Base-by-base conservation (phyloP, 306 rosid genomes). In the Heteromeles arbutifolia region DNA sequence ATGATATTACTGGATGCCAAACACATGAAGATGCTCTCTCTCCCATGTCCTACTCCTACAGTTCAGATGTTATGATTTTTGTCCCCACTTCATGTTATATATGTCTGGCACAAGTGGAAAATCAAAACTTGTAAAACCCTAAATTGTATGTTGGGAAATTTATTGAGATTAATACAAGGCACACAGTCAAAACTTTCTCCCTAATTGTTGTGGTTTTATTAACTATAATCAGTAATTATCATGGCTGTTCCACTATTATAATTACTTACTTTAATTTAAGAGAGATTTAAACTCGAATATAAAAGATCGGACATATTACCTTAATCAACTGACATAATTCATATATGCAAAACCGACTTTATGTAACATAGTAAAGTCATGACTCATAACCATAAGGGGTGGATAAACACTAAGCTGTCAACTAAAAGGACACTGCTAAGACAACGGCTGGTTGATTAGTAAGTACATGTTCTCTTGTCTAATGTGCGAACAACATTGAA, bases 101-200 rank as follows among this genome's bases (percentile, higher is more conserved):
- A 43, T 74, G 76, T 74, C 50, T 41, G 65, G 64, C 87, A 69
- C 77, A 81, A 78, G 86, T 86, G 64, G 31, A 24, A 82, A 77
- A 78, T 64, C 85, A 90, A 84, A 86, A 86, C 86, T 82, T 90
- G 89, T 84, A 59, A 85, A 78, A 87, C 78, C 64, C 79, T 83
- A 77, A 44, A 48, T 77, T 71, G 18, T 50, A 50, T 5, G 54
- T 65, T 74, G 82, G 65, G 81, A 81, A 81, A 70, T 69, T 65
- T 75, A 75, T 79, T 72, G n/a, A 86, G 74, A 86, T 74, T 74
- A 80, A 88, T 85, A 84, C 73, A 67, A 82, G 75, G 22, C 48
- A 59, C 77, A 75, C 41, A 76, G 74, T 77, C 19, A 45, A 57
- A 69, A 24, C 24, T 77, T 24, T 72, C 34, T 68, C 56, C 25